Evolutionary conservation across 495 filamentous ascomycete genomes (phyloP).

Genomic region (Penicillium cosmopolitanum): DNA sequence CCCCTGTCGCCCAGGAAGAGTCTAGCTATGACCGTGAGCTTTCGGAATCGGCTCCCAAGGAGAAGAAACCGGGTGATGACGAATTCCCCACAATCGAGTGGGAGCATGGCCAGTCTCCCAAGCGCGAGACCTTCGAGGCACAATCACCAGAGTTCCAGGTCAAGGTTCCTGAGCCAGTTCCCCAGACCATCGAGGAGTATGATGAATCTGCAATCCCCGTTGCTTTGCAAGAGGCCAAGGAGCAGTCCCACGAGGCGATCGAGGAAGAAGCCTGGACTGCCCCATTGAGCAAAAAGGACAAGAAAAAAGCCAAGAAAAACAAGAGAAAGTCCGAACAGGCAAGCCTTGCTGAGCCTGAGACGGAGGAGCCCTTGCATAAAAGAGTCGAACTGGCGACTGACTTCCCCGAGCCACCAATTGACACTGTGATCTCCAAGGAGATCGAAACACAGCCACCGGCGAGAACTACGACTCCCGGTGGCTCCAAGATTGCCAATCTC

Average conservation of each 20-base stretch:
- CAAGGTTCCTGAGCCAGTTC: conserved; percentile 31
- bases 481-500: conserved; percentile 40
- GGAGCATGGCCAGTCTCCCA: conserved; percentile 35
- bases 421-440: conserved; percentile 15
- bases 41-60: conserved; percentile 4
- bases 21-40: conserved; percentile 20
- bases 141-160: conserved; percentile 31
- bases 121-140: conserved; percentile 28
- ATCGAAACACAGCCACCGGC: conserved; percentile 25
- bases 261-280: conserved; percentile 19
- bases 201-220: conserved; percentile 36
- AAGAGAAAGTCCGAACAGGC: conserved; percentile 31
- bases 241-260: conserved; percentile 7
- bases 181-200: conserved; percentile 38
- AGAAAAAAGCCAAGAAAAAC: conserved; percentile 37
- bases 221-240: conserved; percentile 26
- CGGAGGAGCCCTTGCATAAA: conserved; percentile 15
- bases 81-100: conserved; percentile 46
- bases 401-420: conserved; percentile 10
- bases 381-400: conserved; percentile 19
- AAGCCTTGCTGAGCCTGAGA: conserved; percentile 7
- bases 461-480: conserved; percentile 28
- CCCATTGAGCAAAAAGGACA: conserved; percentile 33
- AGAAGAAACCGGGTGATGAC: conserved; percentile 30
- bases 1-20: conserved; percentile 13